phyloP scores from a whole-genome alignment of 805 yeast species.

The Blastobotrys americana region DNA sequence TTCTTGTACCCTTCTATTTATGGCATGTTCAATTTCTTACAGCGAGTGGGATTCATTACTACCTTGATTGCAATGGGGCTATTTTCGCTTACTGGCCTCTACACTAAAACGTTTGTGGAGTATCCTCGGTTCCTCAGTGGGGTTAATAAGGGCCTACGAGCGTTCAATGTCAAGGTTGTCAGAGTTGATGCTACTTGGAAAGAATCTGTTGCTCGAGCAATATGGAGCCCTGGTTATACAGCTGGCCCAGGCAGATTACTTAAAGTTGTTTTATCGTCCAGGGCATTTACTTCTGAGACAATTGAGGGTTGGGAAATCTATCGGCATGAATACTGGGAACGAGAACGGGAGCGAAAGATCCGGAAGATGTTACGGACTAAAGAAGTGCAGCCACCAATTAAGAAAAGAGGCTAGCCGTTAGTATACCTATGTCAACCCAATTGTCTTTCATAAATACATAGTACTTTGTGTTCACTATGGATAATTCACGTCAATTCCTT shows the following conservation, averaged over 20 bases:
- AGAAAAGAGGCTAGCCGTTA: no score
- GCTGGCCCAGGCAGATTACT: constrained; percentile 58
- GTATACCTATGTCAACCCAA: no score
- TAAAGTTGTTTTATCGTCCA: constrained; percentile 70
- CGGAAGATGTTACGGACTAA: constrained; percentile 1
- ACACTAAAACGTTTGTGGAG: constrained; percentile 70
- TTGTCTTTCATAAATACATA: no score
- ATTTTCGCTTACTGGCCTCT: constrained; percentile 85
- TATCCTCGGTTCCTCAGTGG: constrained; percentile 72
- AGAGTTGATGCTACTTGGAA: constrained; percentile 21
- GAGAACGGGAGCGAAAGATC: constrained; percentile 45
- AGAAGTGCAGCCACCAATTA: constrained; percentile 3
- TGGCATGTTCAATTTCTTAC: constrained; percentile 29
- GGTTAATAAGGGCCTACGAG: constrained; percentile 86
- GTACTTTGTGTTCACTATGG: no score
- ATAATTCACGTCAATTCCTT: no score
- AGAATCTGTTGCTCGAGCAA: constrained; percentile 24
- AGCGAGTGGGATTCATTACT: constrained; percentile 45
- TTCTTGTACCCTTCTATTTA: constrained; percentile 32
- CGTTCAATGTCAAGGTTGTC: constrained; percentile 70
- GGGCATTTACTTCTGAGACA: constrained; percentile 73
- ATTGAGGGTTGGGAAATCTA: constrained; percentile 94
- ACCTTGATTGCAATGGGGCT: constrained; percentile 61
- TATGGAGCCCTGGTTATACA: constrained; percentile 24
- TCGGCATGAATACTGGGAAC: constrained; percentile 87